Evolutionary conservation across 2,329 filamentous ascomycete genomes (phyloP).

Genomic region (Aspergillus felis): DNA sequence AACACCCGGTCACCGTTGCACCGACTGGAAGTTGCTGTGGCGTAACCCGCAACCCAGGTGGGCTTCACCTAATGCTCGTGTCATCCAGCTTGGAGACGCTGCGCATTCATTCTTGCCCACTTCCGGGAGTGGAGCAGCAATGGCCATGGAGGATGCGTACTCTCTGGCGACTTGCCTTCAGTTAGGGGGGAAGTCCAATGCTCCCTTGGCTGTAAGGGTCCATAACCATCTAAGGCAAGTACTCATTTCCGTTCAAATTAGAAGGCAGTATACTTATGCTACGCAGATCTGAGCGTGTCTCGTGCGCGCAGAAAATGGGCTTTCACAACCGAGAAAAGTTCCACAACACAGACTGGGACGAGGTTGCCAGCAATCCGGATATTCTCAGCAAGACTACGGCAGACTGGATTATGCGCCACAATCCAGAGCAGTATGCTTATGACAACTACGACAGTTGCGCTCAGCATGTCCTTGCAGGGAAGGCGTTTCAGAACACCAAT

Average conservation of each 20-base stretch:
- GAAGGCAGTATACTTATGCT: neutral
- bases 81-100: constrained; percentile 3
- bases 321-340: constrained; percentile 38
- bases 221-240: constrained; percentile 7
- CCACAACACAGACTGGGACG: constrained; percentile 8
- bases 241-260: no score
- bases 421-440: constrained; percentile 12
- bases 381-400: constrained; percentile 2
- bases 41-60: no score
- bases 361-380: constrained; percentile 3
- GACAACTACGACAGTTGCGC: constrained; percentile 7
- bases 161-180: neutral
- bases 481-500: constrained; percentile 44
- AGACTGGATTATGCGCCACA: constrained; percentile 8
- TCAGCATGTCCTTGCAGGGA: constrained; percentile 23
- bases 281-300: constrained; percentile 42
- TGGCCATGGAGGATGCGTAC: constrained; percentile 8
- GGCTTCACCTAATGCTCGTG: neutral
- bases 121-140: neutral
- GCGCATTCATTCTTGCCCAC: constrained; percentile 3
- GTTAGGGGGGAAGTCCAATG: constrained; percentile 35
- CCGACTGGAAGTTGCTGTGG: no score
- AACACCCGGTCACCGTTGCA: no score
- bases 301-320: constrained; percentile 48
- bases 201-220: constrained; percentile 18